phyloP scores from a whole-genome alignment of 371 early-diverging fungal species.

The Mucor lusitanicus region DNA sequence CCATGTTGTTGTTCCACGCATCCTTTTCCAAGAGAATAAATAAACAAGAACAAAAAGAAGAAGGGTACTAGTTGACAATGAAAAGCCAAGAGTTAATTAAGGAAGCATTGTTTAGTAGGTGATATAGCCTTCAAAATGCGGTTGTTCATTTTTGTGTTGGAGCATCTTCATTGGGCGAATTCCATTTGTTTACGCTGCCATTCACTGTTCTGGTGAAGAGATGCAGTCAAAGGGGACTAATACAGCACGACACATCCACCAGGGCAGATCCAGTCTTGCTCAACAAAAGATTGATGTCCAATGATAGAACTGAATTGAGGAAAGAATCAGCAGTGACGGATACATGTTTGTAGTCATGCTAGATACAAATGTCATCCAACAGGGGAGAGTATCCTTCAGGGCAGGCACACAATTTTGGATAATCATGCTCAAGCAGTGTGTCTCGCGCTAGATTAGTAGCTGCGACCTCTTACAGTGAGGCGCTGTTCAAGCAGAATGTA shows the following conservation, averaged over 20 bases:
- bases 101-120: too few species aligned
- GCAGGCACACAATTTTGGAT: neutral
- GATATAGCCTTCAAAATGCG: neutral
- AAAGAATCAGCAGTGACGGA: neutral
- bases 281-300: too few species aligned
- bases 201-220: neutral
- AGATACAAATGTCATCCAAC: neutral
- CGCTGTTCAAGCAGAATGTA: neutral
- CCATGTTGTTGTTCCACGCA: slow-evolving; percentile 10
- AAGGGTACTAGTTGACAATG: neutral
- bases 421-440: neutral
- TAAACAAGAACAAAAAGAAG: neutral
- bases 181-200: neutral
- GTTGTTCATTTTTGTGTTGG: neutral
- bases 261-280: too few species aligned
- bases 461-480: neutral
- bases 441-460: neutral
- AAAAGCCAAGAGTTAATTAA: neutral
- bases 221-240: too few species aligned
- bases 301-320: neutral
- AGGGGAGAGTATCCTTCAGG: neutral
- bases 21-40: neutral
- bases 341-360: neutral
- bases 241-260: too few species aligned
- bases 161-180: neutral